Conservation (phyloP, 345 rosid genomes). For the Eucalyptus lansdowneana region DNA sequence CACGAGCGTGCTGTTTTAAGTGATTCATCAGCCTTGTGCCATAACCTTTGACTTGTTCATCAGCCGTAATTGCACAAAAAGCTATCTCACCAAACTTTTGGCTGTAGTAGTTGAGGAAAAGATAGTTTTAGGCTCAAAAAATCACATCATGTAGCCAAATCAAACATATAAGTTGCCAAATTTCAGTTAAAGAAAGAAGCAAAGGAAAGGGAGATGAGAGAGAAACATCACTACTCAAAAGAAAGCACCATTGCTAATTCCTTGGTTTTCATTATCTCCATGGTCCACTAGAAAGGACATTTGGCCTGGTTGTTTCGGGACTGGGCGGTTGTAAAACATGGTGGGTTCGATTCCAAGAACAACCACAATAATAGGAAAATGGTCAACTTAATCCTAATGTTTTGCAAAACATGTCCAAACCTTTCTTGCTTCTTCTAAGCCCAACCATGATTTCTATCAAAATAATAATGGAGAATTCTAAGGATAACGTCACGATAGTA, state of each 20-base stretch:
- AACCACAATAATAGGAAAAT: background rate
- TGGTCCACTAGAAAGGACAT: background rate
- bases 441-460: background rate
- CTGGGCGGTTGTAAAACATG: background rate
- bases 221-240: background rate
- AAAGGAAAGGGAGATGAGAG: background rate
- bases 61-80: slow-evolving; percentile 98
- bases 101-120: slow-evolving; percentile 23
- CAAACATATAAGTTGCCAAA: background rate
- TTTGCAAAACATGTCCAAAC: background rate
- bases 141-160: background rate
- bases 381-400: background rate
- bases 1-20: slow-evolving; percentile 93
- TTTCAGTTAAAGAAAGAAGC: background rate
- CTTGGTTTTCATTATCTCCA: background rate
- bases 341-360: background rate
- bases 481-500: background rate
- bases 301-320: background rate
- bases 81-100: slow-evolving; percentile 99
- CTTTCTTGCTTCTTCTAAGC: background rate
- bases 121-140: background rate
- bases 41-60: slow-evolving; percentile 99
- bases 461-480: background rate
- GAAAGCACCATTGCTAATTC: background rate
- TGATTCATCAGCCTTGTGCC: slow-evolving; percentile 99